These are phyloP conservation scores for Hirschioporus abietinus DNA, from an alignment of 768 basidiomycete genomes.

Conservation along the genomic window DNA sequence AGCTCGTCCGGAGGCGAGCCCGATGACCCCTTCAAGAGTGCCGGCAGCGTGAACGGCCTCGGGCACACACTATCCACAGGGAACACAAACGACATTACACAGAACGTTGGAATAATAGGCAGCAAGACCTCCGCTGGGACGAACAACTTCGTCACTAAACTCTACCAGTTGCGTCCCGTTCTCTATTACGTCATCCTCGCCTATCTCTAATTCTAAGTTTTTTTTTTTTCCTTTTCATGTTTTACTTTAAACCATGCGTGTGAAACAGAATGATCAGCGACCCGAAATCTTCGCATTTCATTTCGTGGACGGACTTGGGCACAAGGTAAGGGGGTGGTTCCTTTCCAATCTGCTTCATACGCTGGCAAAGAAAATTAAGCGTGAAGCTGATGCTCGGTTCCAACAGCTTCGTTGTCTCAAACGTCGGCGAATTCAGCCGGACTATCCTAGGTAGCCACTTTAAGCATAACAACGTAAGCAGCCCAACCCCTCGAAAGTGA, in stretches of 20 bases:
- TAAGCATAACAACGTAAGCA: constrained; percentile 81
- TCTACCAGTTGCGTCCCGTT: constrained; percentile 62
- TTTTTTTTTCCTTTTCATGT: no score
- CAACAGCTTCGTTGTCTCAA: constrained; percentile 71
- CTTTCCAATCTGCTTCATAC: background rate
- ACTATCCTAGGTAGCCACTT: constrained; percentile 83
- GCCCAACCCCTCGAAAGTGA: background rate
- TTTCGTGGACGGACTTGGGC: constrained; percentile 77
- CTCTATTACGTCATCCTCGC: constrained; percentile 11
- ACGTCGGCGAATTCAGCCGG: constrained; percentile 80
- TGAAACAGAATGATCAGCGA: constrained; percentile 77
- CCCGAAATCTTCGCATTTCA: constrained; percentile 71
- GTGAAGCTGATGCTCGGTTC: constrained; percentile 1
- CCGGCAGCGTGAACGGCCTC: constrained; percentile 14
- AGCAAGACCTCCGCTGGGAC: constrained; percentile 49
- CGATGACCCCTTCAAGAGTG: constrained; percentile 27
- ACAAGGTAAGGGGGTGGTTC: constrained; percentile 40
- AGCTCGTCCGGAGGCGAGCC: constrained; percentile 32
- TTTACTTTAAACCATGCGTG: background rate
- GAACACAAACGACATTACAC: constrained; percentile 1
- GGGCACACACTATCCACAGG: constrained; percentile 4
- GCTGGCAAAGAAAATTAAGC: background rate
- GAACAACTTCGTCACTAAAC: constrained; percentile 86
- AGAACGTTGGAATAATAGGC: constrained; percentile 51
- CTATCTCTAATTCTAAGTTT: constrained; percentile 6